These are phyloP conservation scores for Neophaeococcomyces aloes DNA, from an alignment of 2,329 filamentous ascomycete genomes.

Conservation along the genomic window DNA sequence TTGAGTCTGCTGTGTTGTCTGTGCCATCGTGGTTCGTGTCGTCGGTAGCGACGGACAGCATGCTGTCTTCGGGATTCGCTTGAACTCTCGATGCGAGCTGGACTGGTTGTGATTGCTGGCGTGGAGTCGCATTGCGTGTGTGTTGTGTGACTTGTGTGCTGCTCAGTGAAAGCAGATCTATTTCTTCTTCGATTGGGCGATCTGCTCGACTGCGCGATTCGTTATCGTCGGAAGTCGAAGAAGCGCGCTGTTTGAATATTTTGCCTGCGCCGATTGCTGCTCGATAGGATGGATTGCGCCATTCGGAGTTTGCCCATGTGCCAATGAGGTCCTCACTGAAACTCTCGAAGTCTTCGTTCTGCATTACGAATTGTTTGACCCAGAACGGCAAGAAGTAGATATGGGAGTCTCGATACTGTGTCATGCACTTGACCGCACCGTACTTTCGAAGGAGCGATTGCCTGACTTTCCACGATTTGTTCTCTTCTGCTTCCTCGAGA, in stretches of 20 bases:
- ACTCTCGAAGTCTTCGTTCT: constrained; percentile 73
- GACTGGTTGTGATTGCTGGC: constrained; percentile 8
- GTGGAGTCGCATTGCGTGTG: constrained; percentile 9
- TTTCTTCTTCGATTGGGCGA: constrained; percentile 40
- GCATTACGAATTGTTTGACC: constrained; percentile 72
- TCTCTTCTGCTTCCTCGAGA: constrained; percentile 67
- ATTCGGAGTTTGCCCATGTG: constrained; percentile 90
- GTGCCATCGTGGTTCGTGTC: constrained; percentile 9
- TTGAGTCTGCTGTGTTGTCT: constrained; percentile 11
- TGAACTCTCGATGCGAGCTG: constrained; percentile 27
- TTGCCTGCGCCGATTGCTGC: constrained; percentile 27
- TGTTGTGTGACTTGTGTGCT: constrained; percentile 37
- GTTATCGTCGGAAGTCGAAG: background rate
- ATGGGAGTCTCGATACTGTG: constrained; percentile 78
- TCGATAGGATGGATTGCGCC: constrained; percentile 51
- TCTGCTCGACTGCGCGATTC: constrained; percentile 17
- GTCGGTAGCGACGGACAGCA: constrained; percentile 8
- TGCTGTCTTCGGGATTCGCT: constrained; percentile 14
- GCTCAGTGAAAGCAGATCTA: constrained; percentile 44
- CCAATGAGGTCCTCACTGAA: constrained; percentile 85
- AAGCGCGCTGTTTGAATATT: constrained; percentile 38
- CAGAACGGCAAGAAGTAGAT: constrained; percentile 90
- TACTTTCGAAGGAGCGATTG: constrained; percentile 66
- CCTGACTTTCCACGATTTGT: constrained; percentile 55
- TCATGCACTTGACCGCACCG: constrained; percentile 67